These are phyloP conservation scores for Vachellia collinsii DNA, from an alignment of 306 rosid species.

Conservation along the genomic window DNA sequence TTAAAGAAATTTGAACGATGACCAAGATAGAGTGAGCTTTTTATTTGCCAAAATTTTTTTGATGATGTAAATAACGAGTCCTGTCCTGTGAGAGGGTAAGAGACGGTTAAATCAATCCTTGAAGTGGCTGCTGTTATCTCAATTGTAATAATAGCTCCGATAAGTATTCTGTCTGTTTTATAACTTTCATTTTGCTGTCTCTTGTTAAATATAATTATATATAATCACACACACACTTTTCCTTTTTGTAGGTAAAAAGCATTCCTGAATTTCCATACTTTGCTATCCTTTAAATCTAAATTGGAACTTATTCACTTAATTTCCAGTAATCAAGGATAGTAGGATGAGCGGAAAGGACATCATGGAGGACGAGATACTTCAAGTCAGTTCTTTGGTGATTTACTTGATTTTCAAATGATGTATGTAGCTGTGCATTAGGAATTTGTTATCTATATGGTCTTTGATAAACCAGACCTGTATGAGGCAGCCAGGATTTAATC, in stretches of 20 bases:
- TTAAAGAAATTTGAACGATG: neutral
- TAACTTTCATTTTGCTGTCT: constrained; percentile 16
- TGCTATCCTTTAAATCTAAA: constrained; percentile 44
- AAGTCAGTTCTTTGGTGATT: constrained; percentile 58
- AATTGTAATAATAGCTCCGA: constrained; percentile 14
- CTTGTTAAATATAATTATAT: constrained; percentile 27
- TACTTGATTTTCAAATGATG: constrained; percentile 26
- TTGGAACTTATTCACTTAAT: constrained; percentile 64
- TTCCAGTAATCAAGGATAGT: constrained; percentile 80
- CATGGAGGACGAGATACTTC: constrained; percentile 70
- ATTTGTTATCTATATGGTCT: neutral
- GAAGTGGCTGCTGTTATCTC: neutral
- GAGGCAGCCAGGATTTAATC: neutral
- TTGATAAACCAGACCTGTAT: too few relatives aligned
- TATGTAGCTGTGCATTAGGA: constrained; percentile 20
- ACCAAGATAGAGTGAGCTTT: constrained; percentile 5
- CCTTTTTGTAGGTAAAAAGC: constrained; percentile 51
- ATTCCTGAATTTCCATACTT: constrained; percentile 46
- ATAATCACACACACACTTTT: neutral
- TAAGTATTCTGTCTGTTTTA: neutral
- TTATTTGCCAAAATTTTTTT: neutral
- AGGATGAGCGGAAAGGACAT: constrained; percentile 87
- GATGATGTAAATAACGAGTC: neutral
- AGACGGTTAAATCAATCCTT: neutral
- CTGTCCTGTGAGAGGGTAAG: neutral